phyloP scores from a whole-genome alignment of 306 rosid genomes.

The Prunus dulcis region DNA sequence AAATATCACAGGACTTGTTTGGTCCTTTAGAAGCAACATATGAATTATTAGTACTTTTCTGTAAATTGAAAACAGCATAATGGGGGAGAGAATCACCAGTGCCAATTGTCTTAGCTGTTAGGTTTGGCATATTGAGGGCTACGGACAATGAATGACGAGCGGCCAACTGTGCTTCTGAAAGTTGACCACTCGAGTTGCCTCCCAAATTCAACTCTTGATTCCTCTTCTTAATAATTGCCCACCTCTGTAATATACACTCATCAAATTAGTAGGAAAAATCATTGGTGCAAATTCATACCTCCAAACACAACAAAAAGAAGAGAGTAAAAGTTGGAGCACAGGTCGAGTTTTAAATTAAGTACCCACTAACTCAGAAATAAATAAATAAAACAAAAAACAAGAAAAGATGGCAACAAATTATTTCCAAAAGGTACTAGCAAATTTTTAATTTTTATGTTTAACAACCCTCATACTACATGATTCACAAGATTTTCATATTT shows the following conservation, averaged over 20 bases:
- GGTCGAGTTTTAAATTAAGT: neutral
- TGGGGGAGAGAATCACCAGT: slow-evolving; percentile 44
- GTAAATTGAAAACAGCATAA: slow-evolving; percentile 9
- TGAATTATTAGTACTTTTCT: neutral
- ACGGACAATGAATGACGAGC: slow-evolving; percentile 73
- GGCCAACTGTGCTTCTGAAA: slow-evolving; percentile 72
- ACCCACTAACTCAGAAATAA: too few species aligned
- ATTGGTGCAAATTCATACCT: slow-evolving; percentile 7
- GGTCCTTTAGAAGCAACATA: neutral
- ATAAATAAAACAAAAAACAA: neutral
- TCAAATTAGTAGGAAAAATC: slow-evolving; percentile 26
- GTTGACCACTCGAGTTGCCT: slow-evolving; percentile 38
- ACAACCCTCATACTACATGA: neutral
- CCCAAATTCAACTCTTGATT: slow-evolving; percentile 40
- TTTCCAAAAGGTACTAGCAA: neutral
- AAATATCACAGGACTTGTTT: neutral
- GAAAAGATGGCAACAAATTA: neutral
- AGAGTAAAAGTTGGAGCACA: slow-evolving; percentile 2
- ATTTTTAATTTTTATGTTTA: neutral
- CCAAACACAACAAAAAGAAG: neutral
- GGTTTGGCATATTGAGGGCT: slow-evolving; percentile 69
- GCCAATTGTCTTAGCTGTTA: slow-evolving; percentile 43
- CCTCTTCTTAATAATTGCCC: slow-evolving; percentile 67
- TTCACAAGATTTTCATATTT: neutral
- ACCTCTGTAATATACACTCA: slow-evolving; percentile 59